phyloP scores from a whole-genome alignment of 495 filamentous ascomycete species.

The Poronia punctata region DNA sequence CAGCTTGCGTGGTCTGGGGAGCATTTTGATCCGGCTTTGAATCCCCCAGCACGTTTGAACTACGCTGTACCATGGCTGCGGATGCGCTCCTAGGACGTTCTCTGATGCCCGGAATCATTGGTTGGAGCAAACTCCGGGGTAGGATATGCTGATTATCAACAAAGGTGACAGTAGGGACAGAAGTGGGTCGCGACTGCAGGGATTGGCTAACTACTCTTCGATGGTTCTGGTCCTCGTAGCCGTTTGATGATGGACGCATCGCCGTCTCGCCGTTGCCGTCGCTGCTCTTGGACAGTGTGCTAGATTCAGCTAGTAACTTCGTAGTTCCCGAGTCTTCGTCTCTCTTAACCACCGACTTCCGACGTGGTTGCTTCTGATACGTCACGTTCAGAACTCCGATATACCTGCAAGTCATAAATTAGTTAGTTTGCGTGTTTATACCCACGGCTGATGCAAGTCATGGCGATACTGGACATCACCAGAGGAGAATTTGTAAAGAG shows the following conservation, averaged over 20 bases:
- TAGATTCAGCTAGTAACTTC: slow-evolving; percentile 19
- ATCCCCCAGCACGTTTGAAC: slow-evolving; percentile 6
- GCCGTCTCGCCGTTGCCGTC: slow-evolving; percentile 11
- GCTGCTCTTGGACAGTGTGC: slow-evolving; percentile 15
- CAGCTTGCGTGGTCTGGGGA: slow-evolving; percentile 1
- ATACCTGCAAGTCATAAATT: slow-evolving; percentile 55
- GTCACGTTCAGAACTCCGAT: slow-evolving; percentile 97
- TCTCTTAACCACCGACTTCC: slow-evolving; percentile 47
- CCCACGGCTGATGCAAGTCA: too few species aligned
- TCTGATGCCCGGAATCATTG: slow-evolving; percentile 13
- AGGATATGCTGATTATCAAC: slow-evolving; percentile 96
- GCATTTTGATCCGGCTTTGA: not conserved
- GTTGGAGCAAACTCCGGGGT: slow-evolving; percentile 64
- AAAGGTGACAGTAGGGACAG: slow-evolving; percentile 86
- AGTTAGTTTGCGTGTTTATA: slow-evolving; percentile 6
- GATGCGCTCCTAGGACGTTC: slow-evolving; percentile 33
- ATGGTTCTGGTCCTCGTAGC: slow-evolving; percentile 25
- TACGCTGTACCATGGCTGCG: slow-evolving; percentile 18
- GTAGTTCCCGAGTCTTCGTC: slow-evolving; percentile 27
- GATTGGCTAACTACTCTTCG: slow-evolving; percentile 77
- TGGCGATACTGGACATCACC: not conserved
- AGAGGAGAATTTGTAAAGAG: slow-evolving; percentile 9
- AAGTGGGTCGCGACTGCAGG: slow-evolving; percentile 35
- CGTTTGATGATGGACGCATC: slow-evolving; percentile 6
- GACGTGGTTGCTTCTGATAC: slow-evolving; percentile 76